These are phyloP conservation scores for Globisporangium abappressorium DNA, from an alignment of 352 stramenopile species.

Conservation along the genomic window DNA sequence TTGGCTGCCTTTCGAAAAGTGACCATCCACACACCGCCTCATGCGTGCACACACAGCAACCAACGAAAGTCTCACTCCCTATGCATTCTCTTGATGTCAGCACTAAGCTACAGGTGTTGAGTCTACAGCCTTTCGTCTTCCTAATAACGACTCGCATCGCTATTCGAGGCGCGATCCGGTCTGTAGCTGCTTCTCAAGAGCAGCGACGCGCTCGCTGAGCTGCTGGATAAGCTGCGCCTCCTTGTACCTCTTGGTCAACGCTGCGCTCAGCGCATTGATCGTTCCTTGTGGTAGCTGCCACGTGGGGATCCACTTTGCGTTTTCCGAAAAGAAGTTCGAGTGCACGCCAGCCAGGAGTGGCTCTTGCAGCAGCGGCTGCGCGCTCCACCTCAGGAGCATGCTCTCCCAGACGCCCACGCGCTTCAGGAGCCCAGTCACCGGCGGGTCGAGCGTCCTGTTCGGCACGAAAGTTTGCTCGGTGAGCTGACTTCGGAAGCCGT, in stretches of 20 bases:
- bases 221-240: slow-evolving; percentile 43
- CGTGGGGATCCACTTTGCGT: slow-evolving; percentile 46
- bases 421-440: slow-evolving; percentile 58
- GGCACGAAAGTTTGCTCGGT: slow-evolving; percentile 50
- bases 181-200: slow-evolving; percentile 29
- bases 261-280: slow-evolving; percentile 47
- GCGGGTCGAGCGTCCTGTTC: slow-evolving; percentile 52
- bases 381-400: slow-evolving; percentile 76
- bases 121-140: background rate
- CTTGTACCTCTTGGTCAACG: slow-evolving; percentile 37
- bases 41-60: background rate
- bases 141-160: background rate
- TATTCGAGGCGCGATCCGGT: background rate
- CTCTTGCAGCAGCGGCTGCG: slow-evolving; percentile 55
- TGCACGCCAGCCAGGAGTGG: slow-evolving; percentile 13
- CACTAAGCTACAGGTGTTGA: background rate
- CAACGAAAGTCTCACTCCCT: background rate
- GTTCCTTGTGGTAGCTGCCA: slow-evolving; percentile 64
- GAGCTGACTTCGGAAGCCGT: slow-evolving; percentile 66
- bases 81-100: background rate
- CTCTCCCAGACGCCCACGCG: slow-evolving; percentile 62
- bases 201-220: slow-evolving; percentile 33
- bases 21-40: no score
- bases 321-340: slow-evolving; percentile 58
- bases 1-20: background rate